Base-by-base conservation (phyloP, 208 protist species). In the Acanthamoeba sp. region DNA sequence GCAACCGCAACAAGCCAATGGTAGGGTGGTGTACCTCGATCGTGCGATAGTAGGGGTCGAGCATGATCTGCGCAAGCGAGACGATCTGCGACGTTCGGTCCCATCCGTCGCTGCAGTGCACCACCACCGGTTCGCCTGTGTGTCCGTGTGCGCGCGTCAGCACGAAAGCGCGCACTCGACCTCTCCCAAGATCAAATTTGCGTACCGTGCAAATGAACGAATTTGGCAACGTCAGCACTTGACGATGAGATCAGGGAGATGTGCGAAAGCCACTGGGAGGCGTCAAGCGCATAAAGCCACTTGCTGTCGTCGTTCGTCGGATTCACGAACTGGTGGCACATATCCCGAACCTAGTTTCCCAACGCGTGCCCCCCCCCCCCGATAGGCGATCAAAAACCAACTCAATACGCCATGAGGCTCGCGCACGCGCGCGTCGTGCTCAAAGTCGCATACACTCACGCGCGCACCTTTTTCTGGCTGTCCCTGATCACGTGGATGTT, bases 101-200 rank as follows among this genome's bases (percentile, higher is more conserved):
- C 99, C 99, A 99, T 0, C 99, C 99, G 94, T 99, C 99, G 52
- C 64, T 91, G 27, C 96, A 97, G 76, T 97, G 96, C 20, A 97
- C 59, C 24, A 84, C 50, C 34, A 94, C 91, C 9, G 90, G 90
- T 38, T 87, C 90, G 34, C 90, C 90, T 50, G 14, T 22, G 18
- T 1, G 16, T 27, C 0, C 29, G 12, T 34, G 59, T 9, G n/a
- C 22, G 27, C n/a, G n/a, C n/a, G n/a, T 16, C 16, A 14, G 10
- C 18, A 85, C 18, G 76, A 7, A 32, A 27, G 64, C 9, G 29
- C 16, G n/a, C n/a, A n/a, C n/a, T n/a, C n/a, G n/a, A n/a, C n/a
- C n/a, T n/a, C n/a, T n/a, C n/a, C n/a, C n/a, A n/a, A n/a, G n/a
- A n/a, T n/a, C n/a, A n/a, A n/a, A n/a, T n/a, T n/a, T n/a, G n/a